Base-by-base conservation (phyloP, 805 yeast species). In the Kodamaea hsintzibuensis region DNA sequence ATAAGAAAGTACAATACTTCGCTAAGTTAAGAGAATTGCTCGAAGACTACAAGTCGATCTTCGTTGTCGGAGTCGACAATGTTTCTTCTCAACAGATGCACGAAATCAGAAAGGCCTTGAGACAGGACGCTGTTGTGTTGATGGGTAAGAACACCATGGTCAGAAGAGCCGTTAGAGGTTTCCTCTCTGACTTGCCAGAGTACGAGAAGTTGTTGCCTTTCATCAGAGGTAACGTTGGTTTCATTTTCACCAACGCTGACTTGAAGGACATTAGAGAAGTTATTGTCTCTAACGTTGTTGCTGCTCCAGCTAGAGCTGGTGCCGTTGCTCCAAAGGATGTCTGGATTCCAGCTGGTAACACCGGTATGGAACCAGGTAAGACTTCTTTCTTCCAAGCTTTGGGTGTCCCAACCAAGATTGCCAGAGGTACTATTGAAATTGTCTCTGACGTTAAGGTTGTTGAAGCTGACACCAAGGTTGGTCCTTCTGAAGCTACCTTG, bases 111-210 rank as follows among this genome's bases (percentile, higher is more conserved):
- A 91, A 89, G 85, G 80, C 91, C 64, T 87, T 95, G 73, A 91
- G 99, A 84, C 89, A 91, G 67, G 88, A 85, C 59, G 99, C 95
- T 73, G 95, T 89, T 67, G 92, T 95, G 67, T 83, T 95, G 73
- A 95, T 95, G 99, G 99, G 99, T 84, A 95, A 95, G 89, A 95
- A 95, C 97, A 95, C 99, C 86, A 93, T 95, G 98, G 97, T 95
- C 67, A 91, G 99, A 85, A 91, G 98, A 83, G 99, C 99, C 76
- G 82, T 95, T 85, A 91, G 99, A 83, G 95, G 91, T 71, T 90
- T 91, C 87, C 74, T 92, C 67, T 52, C 86, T 71, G 98, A 93
- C 76, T 84, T 90, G 81, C 98, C 98, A 77, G 98, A 95, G 71
- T 89, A 77, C 76, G 99, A 95, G 84, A 91, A 88, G 79, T 79